Conservation (phyloP, 108 stramenopile species). For the Stephanodiscus minutulus region DNA sequence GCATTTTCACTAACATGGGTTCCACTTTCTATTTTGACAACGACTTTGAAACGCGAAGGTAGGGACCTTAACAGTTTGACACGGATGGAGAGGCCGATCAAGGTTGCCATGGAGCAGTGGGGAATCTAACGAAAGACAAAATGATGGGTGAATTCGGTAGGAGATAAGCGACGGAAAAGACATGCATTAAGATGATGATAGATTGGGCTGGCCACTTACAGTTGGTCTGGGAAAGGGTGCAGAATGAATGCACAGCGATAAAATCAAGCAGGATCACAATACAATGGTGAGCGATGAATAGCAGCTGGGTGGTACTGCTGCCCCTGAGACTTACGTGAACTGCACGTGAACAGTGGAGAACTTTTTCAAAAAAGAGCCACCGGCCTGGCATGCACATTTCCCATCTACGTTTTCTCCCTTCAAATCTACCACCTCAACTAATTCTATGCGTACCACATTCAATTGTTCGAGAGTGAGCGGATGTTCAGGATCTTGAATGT, state of each 20-base stretch:
- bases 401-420: constrained; percentile 20
- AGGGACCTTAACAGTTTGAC: constrained; percentile 95
- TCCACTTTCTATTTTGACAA: constrained; percentile 89
- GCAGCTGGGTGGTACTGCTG: background rate
- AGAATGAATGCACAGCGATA: background rate
- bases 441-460: constrained; percentile 86
- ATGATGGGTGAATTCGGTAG: background rate
- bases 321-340: constrained; percentile 55
- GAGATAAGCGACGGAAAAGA: background rate
- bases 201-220: constrained; percentile 2
- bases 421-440: constrained; percentile 68
- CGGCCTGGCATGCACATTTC: background rate
- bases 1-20: constrained; percentile 95
- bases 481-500: constrained; percentile 99
- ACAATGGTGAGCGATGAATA: constrained; percentile 10
- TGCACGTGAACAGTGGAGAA: constrained; percentile 64
- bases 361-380: background rate
- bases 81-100: constrained; percentile 95
- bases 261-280: background rate
- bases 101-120: constrained; percentile 99
- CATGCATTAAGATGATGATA: background rate
- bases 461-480: constrained; percentile 96
- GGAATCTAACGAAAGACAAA: constrained; percentile 61
- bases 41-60: constrained; percentile 87
- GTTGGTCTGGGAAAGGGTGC: constrained; percentile 59